Conservation (phyloP, 306 rosid genomes). For the Ormosia emarginata region DNA sequence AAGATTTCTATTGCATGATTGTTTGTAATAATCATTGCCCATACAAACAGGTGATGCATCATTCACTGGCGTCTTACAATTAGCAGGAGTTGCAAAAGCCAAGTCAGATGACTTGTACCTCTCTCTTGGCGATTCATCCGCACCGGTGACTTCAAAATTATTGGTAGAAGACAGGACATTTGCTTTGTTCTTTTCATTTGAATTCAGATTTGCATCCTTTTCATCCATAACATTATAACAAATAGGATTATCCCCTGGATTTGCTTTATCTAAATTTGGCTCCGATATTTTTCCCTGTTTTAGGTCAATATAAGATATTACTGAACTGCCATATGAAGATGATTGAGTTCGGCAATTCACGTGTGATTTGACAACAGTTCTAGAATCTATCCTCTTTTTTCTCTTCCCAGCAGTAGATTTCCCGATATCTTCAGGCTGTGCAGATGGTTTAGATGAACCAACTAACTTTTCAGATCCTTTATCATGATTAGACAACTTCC, state of each 20-base stretch:
- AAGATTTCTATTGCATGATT: slow-evolving; percentile 45
- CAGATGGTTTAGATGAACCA: slow-evolving; percentile 35
- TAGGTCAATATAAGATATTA: slow-evolving; percentile 23
- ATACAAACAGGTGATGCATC: slow-evolving; percentile 80
- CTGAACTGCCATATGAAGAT: slow-evolving; percentile 17
- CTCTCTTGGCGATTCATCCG: slow-evolving; percentile 42
- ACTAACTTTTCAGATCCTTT: slow-evolving; percentile 31
- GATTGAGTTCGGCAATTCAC: slow-evolving; percentile 27
- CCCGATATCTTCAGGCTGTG: slow-evolving; percentile 26
- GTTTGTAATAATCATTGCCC: slow-evolving; percentile 68
- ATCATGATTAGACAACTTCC: slow-evolving; percentile 35
- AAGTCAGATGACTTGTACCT: slow-evolving; percentile 42
- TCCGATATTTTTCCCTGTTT: slow-evolving; percentile 16
- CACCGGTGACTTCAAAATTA: slow-evolving; percentile 21
- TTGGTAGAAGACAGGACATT: slow-evolving; percentile 8
- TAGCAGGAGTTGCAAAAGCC: slow-evolving; percentile 56
- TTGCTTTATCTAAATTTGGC: neutral
- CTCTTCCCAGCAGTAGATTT: slow-evolving; percentile 29
- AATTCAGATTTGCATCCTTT: slow-evolving; percentile 20
- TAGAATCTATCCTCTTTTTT: slow-evolving; percentile 24
- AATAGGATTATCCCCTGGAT: slow-evolving; percentile 15
- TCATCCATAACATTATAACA: slow-evolving; percentile 1
- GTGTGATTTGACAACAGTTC: slow-evolving; percentile 20
- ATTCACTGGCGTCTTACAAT: slow-evolving; percentile 46
- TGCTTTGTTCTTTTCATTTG: slow-evolving; percentile 20